Evolutionary conservation across 202 grass and related monocot genomes (phyloP), one percentile per base, ranked within the genome.

Genomic region (Saccharum hybrid): DNA sequence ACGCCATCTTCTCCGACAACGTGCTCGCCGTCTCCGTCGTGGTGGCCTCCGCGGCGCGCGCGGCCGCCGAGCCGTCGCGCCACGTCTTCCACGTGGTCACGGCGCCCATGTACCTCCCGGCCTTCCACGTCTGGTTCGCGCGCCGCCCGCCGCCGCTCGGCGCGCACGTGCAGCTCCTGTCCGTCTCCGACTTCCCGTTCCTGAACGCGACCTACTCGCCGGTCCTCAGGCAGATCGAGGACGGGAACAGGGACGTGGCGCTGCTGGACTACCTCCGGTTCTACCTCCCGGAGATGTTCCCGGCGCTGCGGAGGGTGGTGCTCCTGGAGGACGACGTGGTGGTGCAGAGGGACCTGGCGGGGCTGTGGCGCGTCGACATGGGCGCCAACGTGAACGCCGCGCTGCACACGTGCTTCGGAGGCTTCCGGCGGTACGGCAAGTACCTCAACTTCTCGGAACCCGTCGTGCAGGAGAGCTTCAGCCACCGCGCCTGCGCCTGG

Each of bases 291-390:
- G 88, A 97, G 41, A 97, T 97, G 79, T 94, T 90, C 76, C 92
- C 94, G 77, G 74, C 84, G 85, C 82, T 97, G 63, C 60, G 64
- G 79, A 75, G 86, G 76, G 79, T 97, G 56, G 86, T 97, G 77
- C 86, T 94, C 43, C 75, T 94, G 51, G 94, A 97, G 83, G 94
- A 97, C 82, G 94, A 97, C 43, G 90, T 94, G 56, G 94, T 97
- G 64, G 94, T 92, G 74, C 94, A 97, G 84, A 86, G 88, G 80
- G 94, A 97, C 69, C 83, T 97, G 12, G 86, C 75, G 1, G 87
- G 83, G 36, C 86, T 97, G 61, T 97, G 88, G 88, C 80, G 46
- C 59, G 12, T 92, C 71, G 92, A 94, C 86, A 76, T 94, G 73
- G 88, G 88, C 18, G 90, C 84, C 45, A 88, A 61, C 80, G 94